Base-by-base conservation (phyloP, 352 stramenopile species). In the Globisporangium rhizosaccharum region DNA sequence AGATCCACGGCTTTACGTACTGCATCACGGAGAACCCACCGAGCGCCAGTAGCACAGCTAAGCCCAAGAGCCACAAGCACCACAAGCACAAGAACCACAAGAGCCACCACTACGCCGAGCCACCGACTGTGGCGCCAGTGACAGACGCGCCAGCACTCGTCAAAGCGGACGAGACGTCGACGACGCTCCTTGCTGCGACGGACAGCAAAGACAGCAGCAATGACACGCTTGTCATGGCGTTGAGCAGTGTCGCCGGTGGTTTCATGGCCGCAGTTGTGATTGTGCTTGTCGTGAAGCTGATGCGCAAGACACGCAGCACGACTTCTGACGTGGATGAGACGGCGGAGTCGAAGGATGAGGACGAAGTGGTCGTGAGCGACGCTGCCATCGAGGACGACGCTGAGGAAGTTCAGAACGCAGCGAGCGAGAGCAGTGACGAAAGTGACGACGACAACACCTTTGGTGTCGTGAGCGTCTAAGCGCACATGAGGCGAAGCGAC, bases 1-100 rank as follows among this genome's bases (percentile, higher is more conserved):
- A 25, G 39, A 49, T 49, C 20, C 39, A 49, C 52, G 26, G 18
- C 36, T 49, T 57, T 25, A 57, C 52, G 37, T 33, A 57, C 52
- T 33, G 52, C 20, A 15, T 49, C 30, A n/a, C 41, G 36, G 52
- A 57, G 37, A 49, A 49, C 10, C 8, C 44, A 6, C 18, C 44
- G 23, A 23, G 1, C 28, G 30, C 50, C 8, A 39, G 33, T n/a
- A 18, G 9, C 15, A 55, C 37, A 9, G 3, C 50, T 3, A 55
- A 55, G 33, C 18, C 8, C 18, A 25, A 55, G 17, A 36, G 39
- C 28, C 50, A 54, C 33, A 41, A 37, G 26, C 30, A 28, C n/a
- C 20, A 36, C 52, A 46, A 49, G 23, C 8, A 28, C 52, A 39
- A 49, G n/a, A 47, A 41, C 18, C 36, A 41, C 52, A 26, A 57